Conservation (phyloP, 306 rosid genomes). For the Biancaea sappan region DNA sequence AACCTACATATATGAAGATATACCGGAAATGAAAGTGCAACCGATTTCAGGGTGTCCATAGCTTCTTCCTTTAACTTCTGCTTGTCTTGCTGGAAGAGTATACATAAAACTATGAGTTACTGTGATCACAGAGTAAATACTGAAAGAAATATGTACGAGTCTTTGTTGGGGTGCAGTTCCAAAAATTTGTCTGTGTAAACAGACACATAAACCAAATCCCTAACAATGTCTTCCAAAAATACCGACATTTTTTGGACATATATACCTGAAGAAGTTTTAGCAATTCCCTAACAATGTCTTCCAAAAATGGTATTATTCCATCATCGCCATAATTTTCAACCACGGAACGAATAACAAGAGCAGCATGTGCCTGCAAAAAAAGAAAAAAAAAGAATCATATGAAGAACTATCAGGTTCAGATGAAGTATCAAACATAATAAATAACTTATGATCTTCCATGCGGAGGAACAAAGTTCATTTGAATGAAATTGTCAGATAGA, state of each 20-base stretch:
- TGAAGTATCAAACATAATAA: neutral
- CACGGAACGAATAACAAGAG: neutral
- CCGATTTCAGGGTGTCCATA: constrained; percentile 18
- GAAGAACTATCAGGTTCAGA: neutral
- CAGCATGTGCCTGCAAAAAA: constrained; percentile 24
- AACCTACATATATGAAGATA: neutral
- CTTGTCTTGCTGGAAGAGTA: constrained; percentile 25
- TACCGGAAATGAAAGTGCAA: constrained; percentile 28
- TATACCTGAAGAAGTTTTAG: constrained; percentile 34
- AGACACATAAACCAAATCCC: no score
- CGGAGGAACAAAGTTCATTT: neutral
- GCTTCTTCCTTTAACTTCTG: constrained; percentile 14
- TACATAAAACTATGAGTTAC: constrained; percentile 9
- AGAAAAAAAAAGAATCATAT: no score
- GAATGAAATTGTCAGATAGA: neutral
- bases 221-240: no score
- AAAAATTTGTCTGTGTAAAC: neutral
- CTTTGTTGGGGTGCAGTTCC: neutral
- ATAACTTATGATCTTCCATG: neutral
- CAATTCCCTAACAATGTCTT: neutral
- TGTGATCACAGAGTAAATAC: neutral
- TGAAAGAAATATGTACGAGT: neutral
- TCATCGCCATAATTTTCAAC: constrained; percentile 14
- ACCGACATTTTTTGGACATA: neutral
- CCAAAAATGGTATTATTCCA: neutral